Conservation (phyloP, 768 basidiomycete genomes). For the Hemileccinum rubropunctum region DNA sequence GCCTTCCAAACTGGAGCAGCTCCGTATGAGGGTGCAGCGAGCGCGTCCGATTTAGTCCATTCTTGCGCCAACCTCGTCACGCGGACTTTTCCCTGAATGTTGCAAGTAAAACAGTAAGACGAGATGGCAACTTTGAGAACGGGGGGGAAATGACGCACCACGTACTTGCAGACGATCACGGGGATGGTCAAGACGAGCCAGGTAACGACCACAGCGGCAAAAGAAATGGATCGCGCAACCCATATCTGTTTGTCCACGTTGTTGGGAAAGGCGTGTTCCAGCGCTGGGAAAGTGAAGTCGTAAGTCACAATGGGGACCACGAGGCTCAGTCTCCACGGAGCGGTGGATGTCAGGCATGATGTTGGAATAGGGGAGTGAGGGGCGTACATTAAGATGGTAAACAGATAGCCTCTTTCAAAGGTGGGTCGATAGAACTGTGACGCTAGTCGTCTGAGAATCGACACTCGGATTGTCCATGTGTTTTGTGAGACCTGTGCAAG, state of each 20-base stretch:
- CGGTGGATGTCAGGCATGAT: not conserved
- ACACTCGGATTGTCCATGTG: constrained; percentile 43
- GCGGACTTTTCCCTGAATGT: constrained; percentile 40
- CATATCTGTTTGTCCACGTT: constrained; percentile 21
- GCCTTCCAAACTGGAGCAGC: constrained; percentile 41
- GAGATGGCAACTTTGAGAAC: not conserved
- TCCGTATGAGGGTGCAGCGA: constrained; percentile 20
- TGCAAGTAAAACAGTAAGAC: not conserved
- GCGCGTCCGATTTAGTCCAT: constrained; percentile 42
- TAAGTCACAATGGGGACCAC: constrained; percentile 40
- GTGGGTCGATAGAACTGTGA: constrained; percentile 41
- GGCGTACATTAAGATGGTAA: constrained; percentile 40
- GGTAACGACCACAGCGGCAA: constrained; percentile 38
- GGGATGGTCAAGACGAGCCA: constrained; percentile 41
- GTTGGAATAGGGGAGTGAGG: not conserved
- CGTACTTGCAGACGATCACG: constrained; percentile 45
- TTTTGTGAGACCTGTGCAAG: constrained; percentile 38
- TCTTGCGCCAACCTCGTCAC: constrained; percentile 36
- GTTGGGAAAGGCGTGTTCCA: constrained; percentile 2
- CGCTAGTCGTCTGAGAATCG: constrained; percentile 34
- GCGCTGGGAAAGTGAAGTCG: constrained; percentile 27
- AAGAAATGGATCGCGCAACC: constrained; percentile 36
- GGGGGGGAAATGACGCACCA: constrained; percentile 29
- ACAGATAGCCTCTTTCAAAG: constrained; percentile 43
- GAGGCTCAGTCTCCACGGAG: constrained; percentile 34